A percentile compares a stretch with the other conserved stretches of the same genome.
These are phyloP conservation scores for Trichoderma asperellum DNA, from an alignment of 2,329 filamentous ascomycete genomes.

Conservation along the genomic window DNA sequence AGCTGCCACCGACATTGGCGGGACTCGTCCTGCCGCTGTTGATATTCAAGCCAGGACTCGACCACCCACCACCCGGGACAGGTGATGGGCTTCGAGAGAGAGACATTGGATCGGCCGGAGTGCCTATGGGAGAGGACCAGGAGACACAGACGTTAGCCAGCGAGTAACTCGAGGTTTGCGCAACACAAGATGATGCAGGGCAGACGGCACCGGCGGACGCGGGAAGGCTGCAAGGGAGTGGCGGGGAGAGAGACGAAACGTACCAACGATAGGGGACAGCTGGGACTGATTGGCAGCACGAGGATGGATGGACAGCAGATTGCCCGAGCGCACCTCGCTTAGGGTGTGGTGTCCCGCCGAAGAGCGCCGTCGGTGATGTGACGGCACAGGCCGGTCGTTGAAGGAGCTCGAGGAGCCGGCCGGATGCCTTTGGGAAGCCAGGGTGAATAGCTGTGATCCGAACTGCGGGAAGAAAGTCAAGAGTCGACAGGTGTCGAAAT, in stretches of 20 bases:
- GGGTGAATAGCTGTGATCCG: constrained; percentile 42
- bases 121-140: constrained; percentile 48
- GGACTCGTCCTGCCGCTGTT: constrained; percentile 74
- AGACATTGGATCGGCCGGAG: constrained; percentile 69
- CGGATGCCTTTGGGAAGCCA: constrained; percentile 56
- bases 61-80: constrained; percentile 82
- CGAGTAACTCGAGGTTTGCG: constrained; percentile 27
- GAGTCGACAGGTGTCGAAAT: constrained; percentile 29
- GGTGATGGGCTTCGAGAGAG: constrained; percentile 88
- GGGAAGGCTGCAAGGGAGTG: constrained; percentile 16
- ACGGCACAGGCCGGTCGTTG: constrained; percentile 52
- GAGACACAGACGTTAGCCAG: constrained; percentile 37
- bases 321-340: constrained; percentile 40
- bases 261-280: constrained; percentile 62
- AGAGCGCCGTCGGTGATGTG: constrained; percentile 56
- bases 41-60: constrained; percentile 76
- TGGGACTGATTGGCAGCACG: constrained; percentile 38
- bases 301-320: constrained; percentile 40
- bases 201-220: constrained; percentile 13
- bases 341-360: constrained; percentile 44
- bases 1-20: constrained; percentile 57
- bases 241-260: constrained; percentile 37
- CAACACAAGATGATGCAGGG: constrained; percentile 30
- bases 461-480: constrained; percentile 29
- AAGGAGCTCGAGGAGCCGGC: constrained; percentile 60